A percentile compares a stretch with the other conserved stretches of the same genome.
phyloP scores from a whole-genome alignment of 345 rosid species.

The Geranium brycei region DNA sequence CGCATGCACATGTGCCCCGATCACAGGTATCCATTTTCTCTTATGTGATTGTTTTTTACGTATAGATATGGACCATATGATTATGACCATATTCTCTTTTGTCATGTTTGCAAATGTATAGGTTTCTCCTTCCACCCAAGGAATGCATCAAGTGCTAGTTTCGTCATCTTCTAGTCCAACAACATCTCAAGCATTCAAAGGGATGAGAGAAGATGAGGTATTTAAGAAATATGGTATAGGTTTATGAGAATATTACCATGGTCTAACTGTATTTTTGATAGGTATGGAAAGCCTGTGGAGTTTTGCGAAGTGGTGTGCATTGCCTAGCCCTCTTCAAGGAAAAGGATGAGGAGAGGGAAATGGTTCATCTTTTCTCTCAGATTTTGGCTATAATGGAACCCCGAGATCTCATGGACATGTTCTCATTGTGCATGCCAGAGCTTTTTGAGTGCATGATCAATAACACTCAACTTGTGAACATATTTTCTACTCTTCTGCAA shows the following conservation, averaged over 20 bases:
- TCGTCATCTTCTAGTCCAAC: conserved; percentile 46
- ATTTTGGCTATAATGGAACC: conserved; percentile 95
- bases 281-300: conserved; percentile 98
- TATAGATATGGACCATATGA: background rate
- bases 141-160: conserved; percentile 51
- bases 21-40: conserved; percentile 53
- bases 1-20: conserved; percentile 93
- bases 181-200: conserved; percentile 73
- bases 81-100: conserved; percentile 6
- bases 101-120: conserved; percentile 22
- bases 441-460: conserved; percentile 94
- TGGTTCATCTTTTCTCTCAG: conserved; percentile 78
- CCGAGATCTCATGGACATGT: conserved; percentile 97
- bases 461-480: conserved; percentile 77
- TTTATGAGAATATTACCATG: conserved; percentile 12
- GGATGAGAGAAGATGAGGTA: conserved; percentile 99
- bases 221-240: background rate
- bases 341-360: conserved; percentile 93
- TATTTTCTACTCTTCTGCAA: conserved; percentile 80
- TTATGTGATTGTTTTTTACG: background rate
- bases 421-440: conserved; percentile 94
- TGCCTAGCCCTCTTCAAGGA: conserved; percentile 97
- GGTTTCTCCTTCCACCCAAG: conserved; percentile 48
- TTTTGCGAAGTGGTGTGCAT: conserved; percentile 88
- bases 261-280: conserved; percentile 22